Evolutionary conservation across 108 stramenopile genomes (phyloP).

Genomic region (Cyclotella kingstonii): DNA sequence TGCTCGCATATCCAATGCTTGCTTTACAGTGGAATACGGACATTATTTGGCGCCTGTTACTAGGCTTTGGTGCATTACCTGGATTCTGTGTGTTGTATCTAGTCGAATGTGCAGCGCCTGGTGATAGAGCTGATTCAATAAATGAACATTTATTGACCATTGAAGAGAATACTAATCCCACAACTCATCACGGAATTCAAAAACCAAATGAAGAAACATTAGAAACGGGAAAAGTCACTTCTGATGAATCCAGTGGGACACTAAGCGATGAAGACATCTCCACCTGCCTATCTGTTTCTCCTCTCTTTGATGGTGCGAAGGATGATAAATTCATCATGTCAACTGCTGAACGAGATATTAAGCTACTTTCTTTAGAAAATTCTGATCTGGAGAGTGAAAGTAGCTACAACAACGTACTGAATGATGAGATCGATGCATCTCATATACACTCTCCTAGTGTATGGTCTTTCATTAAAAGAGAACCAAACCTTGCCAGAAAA

Average conservation of each 20-base stretch:
- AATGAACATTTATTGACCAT: too few species aligned
- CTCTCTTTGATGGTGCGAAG: constrained; percentile 11
- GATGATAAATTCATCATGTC: neutral
- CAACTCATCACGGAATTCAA: too few species aligned
- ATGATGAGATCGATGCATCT: constrained; percentile 11
- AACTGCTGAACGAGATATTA: constrained; percentile 11
- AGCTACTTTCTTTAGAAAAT: constrained; percentile 31
- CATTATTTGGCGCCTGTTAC: constrained; percentile 41
- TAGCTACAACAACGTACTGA: constrained; percentile 2
- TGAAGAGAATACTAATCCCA: too few species aligned
- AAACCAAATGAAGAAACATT: too few species aligned
- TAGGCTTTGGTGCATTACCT: constrained; percentile 47
- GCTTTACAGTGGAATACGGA: constrained; percentile 18
- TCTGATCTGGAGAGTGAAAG: constrained; percentile 20
- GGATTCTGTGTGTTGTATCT: constrained; percentile 42
- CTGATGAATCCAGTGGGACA: too few species aligned
- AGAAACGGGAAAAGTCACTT: too few species aligned
- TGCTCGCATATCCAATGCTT: constrained; percentile 37
- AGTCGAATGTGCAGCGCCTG: too few species aligned
- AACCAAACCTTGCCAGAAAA: constrained; percentile 42
- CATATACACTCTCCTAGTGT: constrained; percentile 5
- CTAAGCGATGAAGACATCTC: too few species aligned
- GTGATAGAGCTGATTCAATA: too few species aligned
- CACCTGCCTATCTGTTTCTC: too few species aligned
- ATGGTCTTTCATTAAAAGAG: constrained; percentile 49